Conservation (phyloP, 352 stramenopile species). For the Phytophthora ramorum region DNA sequence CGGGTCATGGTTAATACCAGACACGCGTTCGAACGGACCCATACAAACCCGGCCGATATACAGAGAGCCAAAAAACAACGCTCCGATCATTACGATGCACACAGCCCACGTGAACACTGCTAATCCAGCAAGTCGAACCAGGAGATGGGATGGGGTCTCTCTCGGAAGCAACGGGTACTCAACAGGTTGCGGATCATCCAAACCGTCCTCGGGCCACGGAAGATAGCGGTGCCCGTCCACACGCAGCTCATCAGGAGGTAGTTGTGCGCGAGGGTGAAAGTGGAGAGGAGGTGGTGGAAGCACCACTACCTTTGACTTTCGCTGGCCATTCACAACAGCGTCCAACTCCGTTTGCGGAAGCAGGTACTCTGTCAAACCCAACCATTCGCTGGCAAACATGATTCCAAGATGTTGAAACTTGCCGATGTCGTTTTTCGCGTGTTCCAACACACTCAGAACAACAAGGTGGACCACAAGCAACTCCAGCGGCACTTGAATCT, state of each 20-base stretch:
- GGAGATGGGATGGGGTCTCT: conserved; percentile 56
- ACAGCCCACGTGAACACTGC: conserved; percentile 66
- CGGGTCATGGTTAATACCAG: conserved; percentile 76
- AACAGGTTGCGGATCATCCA: conserved; percentile 69
- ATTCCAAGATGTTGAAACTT: conserved; percentile 76
- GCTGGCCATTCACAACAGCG: conserved; percentile 41
- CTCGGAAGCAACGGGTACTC: conserved; percentile 80
- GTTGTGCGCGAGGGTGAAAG: conserved; percentile 77
- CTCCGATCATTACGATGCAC: conserved; percentile 65
- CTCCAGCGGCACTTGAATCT: conserved; percentile 97
- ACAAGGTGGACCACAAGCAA: conserved; percentile 95
- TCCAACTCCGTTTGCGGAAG: conserved; percentile 62
- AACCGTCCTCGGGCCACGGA: conserved; percentile 84
- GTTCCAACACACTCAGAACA: conserved; percentile 95
- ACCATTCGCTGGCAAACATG: conserved; percentile 55
- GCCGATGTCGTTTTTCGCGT: conserved; percentile 88
- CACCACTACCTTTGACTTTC: conserved; percentile 47
- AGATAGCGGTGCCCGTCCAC: conserved; percentile 80
- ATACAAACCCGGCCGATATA: conserved; percentile 73
- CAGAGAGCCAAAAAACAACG: conserved; percentile 73
- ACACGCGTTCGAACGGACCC: conserved; percentile 71
- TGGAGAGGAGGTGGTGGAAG: conserved; percentile 77
- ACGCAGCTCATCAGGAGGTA: conserved; percentile 74
- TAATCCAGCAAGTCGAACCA: conserved; percentile 58
- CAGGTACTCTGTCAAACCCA: conserved; percentile 77